These are phyloP conservation scores for Hymenoscyphus albidus DNA, from an alignment of 2,329 filamentous ascomycete genomes.

Conservation along the genomic window DNA sequence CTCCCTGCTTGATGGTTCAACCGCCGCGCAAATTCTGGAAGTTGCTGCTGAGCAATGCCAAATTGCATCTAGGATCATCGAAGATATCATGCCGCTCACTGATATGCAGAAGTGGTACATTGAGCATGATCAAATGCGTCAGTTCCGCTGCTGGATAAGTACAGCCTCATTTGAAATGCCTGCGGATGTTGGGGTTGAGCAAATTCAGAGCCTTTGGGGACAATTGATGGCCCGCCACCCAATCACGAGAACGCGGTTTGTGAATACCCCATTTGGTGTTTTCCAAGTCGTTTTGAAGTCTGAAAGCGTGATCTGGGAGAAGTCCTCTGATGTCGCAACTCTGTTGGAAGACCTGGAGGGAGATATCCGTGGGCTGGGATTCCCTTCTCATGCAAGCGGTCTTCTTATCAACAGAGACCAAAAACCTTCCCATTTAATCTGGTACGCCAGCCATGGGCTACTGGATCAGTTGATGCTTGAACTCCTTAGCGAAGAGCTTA, in stretches of 20 bases:
- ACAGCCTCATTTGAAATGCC: constrained; percentile 4
- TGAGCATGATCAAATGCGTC: constrained; percentile 1
- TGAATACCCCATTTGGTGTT: constrained; percentile 5
- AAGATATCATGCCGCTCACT: constrained; percentile 6
- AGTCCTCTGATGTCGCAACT: constrained; percentile 2
- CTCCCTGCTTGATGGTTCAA: constrained; percentile 7
- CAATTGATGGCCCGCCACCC: constrained; percentile 8
- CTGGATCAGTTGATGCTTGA: constrained; percentile 7
- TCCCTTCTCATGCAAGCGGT: constrained; percentile 3
- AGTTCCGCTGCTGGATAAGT: constrained; percentile 6
- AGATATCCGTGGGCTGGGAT: constrained; percentile 4
- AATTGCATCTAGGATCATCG: constrained; percentile 5
- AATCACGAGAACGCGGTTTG: constrained; percentile 8
- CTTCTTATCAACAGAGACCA: constrained; percentile 3
- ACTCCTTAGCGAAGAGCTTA: constrained; percentile 4
- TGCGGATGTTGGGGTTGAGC: constrained; percentile 1
- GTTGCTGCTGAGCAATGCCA: constrained; percentile 7
- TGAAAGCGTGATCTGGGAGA: constrained; percentile 6
- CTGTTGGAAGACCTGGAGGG: background rate
- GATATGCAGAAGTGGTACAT: constrained; percentile 6
- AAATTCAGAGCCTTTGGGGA: constrained; percentile 3
- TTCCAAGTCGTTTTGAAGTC: constrained; percentile 9
- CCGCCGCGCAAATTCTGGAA: background rate
- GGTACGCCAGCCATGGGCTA: constrained; percentile 4
- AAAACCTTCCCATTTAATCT: constrained; percentile 3